phyloP scores from a whole-genome alignment of 2,329 filamentous ascomycete species.

The Beauveria rudraprayagi region DNA sequence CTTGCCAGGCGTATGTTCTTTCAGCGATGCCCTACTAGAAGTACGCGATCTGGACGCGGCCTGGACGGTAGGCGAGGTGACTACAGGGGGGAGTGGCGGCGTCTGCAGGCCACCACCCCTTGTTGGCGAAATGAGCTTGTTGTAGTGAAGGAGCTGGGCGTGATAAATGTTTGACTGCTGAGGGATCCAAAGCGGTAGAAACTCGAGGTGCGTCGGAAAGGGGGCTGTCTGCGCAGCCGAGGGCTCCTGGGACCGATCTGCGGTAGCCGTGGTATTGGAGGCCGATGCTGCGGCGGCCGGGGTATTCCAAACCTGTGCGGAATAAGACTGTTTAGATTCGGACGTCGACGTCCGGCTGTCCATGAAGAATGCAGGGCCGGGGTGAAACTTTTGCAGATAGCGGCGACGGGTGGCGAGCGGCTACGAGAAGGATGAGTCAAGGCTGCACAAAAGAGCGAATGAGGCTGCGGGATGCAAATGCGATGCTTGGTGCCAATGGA shows the following conservation, averaged over 20 bases:
- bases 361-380: conserved; percentile 23
- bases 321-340: conserved; percentile 31
- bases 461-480: conserved; percentile 5
- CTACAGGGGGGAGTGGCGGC: conserved; percentile 44
- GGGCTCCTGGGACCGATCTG: conserved; percentile 26
- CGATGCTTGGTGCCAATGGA: background rate
- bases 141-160: conserved; percentile 57
- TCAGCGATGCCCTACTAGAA: conserved; percentile 52
- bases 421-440: background rate
- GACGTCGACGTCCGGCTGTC: conserved; percentile 30
- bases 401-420: conserved; percentile 5
- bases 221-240: conserved; percentile 22
- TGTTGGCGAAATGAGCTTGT: conserved; percentile 53
- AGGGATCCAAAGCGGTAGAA: conserved; percentile 49
- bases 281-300: conserved; percentile 7
- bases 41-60: conserved; percentile 49
- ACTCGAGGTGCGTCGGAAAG: conserved; percentile 39
- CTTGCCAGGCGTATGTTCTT: conserved; percentile 39
- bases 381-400: background rate
- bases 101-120: conserved; percentile 49
- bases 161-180: conserved; percentile 53
- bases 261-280: conserved; percentile 19
- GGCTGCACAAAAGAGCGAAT: background rate
- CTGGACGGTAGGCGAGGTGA: conserved; percentile 49
- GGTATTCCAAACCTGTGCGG: conserved; percentile 13